Evolutionary conservation across 805 yeast genomes (phyloP).

Genomic region (Kuraishia borneana): DNA sequence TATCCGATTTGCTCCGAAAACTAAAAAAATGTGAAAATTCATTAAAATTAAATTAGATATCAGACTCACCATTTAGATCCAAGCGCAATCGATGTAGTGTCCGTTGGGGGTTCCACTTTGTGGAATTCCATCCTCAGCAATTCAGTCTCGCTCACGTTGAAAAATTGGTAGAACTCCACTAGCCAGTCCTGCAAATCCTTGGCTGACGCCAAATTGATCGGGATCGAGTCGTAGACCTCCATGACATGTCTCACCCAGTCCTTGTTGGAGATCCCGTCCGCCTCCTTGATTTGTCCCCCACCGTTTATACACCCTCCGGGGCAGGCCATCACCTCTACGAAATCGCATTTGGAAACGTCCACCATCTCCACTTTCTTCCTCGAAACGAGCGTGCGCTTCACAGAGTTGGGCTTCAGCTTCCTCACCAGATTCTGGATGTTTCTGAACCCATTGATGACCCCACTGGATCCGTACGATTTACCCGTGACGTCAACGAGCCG

Average conservation of each 20-base stretch:
- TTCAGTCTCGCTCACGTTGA: slow-evolving; percentile 22
- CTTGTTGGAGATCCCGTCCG: slow-evolving; percentile 22
- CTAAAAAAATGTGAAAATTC: too few species aligned
- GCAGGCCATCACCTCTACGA: slow-evolving; percentile 95
- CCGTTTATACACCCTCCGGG: slow-evolving; percentile 98
- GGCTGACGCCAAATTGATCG: slow-evolving; percentile 4
- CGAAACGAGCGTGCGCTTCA: slow-evolving; percentile 6
- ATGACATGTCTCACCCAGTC: slow-evolving; percentile 31
- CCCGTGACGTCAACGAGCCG: slow-evolving; percentile 27
- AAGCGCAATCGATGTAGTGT: slow-evolving; percentile 31
- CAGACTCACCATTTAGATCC: slow-evolving; percentile 45
- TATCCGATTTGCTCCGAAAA: too few species aligned
- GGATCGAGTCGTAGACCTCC: slow-evolving; percentile 23
- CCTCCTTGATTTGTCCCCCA: slow-evolving; percentile 74
- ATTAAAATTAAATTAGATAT: background rate
- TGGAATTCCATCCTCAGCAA: slow-evolving; percentile 34
- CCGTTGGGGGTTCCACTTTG: slow-evolving; percentile 40
- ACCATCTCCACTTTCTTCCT: slow-evolving; percentile 10
- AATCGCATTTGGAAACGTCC: slow-evolving; percentile 60
- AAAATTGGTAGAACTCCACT: slow-evolving; percentile 17
- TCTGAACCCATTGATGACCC: slow-evolving; percentile 81
- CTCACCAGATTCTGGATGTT: slow-evolving; percentile 92
- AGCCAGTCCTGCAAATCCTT: slow-evolving; percentile 20
- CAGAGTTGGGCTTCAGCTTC: slow-evolving; percentile 43
- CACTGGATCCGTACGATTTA: slow-evolving; percentile 37